phyloP scores from a whole-genome alignment of 441 rosid genomes.

The Erodium trifolium region DNA sequence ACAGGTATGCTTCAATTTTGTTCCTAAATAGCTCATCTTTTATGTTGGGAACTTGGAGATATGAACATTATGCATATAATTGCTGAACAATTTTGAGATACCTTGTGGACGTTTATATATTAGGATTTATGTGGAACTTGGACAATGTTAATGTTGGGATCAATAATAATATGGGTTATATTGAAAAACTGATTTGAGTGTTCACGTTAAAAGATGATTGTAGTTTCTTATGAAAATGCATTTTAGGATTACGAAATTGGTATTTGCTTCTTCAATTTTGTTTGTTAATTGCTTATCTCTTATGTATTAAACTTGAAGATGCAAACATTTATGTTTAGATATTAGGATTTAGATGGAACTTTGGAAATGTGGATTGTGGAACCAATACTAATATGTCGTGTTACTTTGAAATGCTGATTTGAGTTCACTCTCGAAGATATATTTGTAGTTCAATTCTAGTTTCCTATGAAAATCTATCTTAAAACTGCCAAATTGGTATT shows the following conservation, averaged over 20 bases:
- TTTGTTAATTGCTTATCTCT: too few species aligned
- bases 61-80: background rate
- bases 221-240: background rate
- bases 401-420: background rate
- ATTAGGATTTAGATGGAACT: background rate
- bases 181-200: background rate
- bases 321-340: background rate
- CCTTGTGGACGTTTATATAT: background rate
- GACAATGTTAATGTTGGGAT: background rate
- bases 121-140: background rate
- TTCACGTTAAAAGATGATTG: background rate
- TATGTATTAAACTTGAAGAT: too few species aligned
- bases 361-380: background rate
- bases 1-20: slow-evolving; percentile 33
- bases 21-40: background rate
- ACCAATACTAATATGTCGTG: background rate
- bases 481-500: background rate
- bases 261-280: background rate
- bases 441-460: background rate
- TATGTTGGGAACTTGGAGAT: background rate
- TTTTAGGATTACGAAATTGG: background rate
- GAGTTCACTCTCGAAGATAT: background rate
- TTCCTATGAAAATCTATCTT: background rate
- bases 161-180: background rate
- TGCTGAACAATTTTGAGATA: background rate